phyloP scores from a whole-genome alignment of 2,329 filamentous ascomycete species.

The Setomelanomma holmii region DNA sequence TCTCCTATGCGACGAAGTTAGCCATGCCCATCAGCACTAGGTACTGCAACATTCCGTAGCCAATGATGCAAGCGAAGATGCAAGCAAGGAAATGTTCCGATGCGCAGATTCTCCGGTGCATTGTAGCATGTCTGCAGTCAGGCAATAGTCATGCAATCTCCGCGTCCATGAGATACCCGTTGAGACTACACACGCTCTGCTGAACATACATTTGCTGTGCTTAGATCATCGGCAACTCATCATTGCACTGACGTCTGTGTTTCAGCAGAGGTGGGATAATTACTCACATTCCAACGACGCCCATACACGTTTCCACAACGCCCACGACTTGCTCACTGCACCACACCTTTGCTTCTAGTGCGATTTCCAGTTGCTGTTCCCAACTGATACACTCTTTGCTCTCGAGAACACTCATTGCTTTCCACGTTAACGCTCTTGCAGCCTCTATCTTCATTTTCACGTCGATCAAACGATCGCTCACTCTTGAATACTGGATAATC shows the following conservation, averaged over 20 bases:
- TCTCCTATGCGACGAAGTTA: constrained; percentile 19
- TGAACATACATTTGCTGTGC: too few relatives aligned
- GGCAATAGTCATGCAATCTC: too few relatives aligned
- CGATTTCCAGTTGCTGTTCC: constrained; percentile 53
- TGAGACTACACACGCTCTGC: too few relatives aligned
- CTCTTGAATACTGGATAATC: constrained; percentile 58
- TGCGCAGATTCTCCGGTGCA: too few relatives aligned
- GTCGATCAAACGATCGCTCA: constrained; percentile 60
- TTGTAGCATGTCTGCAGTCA: too few relatives aligned
- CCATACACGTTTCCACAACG: constrained; percentile 58
- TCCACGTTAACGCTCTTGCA: constrained; percentile 60
- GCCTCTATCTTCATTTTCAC: constrained; percentile 62
- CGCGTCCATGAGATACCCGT: too few relatives aligned
- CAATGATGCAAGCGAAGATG: too few relatives aligned
- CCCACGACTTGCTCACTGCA: constrained; percentile 60
- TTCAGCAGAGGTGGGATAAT: too few relatives aligned
- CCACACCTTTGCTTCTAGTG: constrained; percentile 60
- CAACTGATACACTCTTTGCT: constrained; percentile 48
- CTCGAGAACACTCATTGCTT: constrained; percentile 56
- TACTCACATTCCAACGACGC: constrained; percentile 59
- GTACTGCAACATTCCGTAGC: too few relatives aligned
- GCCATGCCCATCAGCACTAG: not conserved
- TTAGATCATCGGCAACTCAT: too few relatives aligned
- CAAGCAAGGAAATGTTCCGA: too few relatives aligned
- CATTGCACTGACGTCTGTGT: too few relatives aligned